These are phyloP conservation scores for Rhodotorula sp. DNA, from an alignment of 1,284 basidiomycete species.

Conservation along the genomic window DNA sequence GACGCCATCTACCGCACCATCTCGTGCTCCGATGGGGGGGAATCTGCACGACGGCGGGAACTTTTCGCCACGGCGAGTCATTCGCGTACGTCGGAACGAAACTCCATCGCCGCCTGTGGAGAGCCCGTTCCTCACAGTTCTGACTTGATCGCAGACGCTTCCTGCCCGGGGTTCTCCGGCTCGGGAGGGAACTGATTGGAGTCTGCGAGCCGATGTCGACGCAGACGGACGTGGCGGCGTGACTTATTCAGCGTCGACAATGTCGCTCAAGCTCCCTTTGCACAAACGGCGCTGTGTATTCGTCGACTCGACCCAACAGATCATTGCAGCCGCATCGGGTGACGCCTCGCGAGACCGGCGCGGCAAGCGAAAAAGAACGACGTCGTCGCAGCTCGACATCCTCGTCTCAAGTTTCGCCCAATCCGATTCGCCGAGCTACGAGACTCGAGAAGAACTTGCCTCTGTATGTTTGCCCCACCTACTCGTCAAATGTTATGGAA, in stretches of 20 bases:
- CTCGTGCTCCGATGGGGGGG: too few relatives aligned
- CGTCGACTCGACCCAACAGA: constrained; percentile 19
- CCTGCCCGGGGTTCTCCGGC: too few relatives aligned
- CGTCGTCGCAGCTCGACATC: constrained; percentile 38
- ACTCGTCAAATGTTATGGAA: accelerated
- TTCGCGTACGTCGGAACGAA: too few relatives aligned
- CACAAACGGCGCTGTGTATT: not conserved
- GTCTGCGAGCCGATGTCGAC: not conserved
- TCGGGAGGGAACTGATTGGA: too few relatives aligned
- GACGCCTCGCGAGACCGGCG: constrained; percentile 4
- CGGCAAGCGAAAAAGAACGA: constrained; percentile 45
- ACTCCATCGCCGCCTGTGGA: too few relatives aligned
- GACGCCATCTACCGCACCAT: too few relatives aligned
- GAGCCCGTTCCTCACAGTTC: too few relatives aligned
- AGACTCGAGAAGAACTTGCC: constrained; percentile 40
- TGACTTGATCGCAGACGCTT: too few relatives aligned
- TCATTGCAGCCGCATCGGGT: not conserved
- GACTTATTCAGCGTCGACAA: not conserved
- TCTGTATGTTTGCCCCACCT: not conserved
- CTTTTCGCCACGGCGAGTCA: too few relatives aligned
- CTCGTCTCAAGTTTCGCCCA: constrained; percentile 39
- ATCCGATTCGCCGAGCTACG: constrained; percentile 44
- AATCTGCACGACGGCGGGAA: too few relatives aligned
- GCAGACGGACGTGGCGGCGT: not conserved
- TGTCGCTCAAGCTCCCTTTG: not conserved